Evolutionary conservation across 78 protist genomes (phyloP).

Genomic region (Tieghemostelium lacteum): DNA sequence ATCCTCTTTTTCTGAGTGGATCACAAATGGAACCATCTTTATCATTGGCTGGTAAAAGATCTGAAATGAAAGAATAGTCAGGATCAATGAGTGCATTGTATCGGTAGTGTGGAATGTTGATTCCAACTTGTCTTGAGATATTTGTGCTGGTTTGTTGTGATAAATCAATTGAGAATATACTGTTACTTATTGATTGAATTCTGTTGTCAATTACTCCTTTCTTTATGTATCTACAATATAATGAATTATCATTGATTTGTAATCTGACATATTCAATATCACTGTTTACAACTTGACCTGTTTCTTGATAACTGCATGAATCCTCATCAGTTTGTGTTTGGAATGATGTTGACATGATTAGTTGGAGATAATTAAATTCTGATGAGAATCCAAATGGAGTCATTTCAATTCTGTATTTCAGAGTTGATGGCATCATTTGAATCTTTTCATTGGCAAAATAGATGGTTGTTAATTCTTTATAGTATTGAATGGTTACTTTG

Average conservation of each 20-base stretch:
- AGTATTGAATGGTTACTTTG: background rate
- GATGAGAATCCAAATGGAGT: background rate
- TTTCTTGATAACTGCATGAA: background rate
- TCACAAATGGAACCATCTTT: background rate
- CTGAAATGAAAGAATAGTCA: no score
- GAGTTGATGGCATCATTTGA: slow-evolving; percentile 2
- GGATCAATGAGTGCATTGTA: background rate
- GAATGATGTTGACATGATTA: background rate
- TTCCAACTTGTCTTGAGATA: background rate
- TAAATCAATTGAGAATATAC: background rate
- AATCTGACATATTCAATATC: background rate
- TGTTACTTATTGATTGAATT: background rate
- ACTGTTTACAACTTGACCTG: background rate
- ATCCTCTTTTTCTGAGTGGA: background rate
- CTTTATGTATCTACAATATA: background rate
- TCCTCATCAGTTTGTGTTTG: background rate
- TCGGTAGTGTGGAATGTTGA: background rate
- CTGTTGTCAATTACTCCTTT: background rate
- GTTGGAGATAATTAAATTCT: background rate
- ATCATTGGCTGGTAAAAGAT: background rate
- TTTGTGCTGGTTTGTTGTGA: background rate
- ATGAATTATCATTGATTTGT: background rate
- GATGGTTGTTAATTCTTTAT: no score
- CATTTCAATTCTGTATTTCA: slow-evolving; percentile 4
- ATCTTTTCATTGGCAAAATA: background rate